These are phyloP conservation scores for Ascochyta viciae-villosae DNA, from an alignment of 2,329 filamentous ascomycete species.

Conservation along the genomic window DNA sequence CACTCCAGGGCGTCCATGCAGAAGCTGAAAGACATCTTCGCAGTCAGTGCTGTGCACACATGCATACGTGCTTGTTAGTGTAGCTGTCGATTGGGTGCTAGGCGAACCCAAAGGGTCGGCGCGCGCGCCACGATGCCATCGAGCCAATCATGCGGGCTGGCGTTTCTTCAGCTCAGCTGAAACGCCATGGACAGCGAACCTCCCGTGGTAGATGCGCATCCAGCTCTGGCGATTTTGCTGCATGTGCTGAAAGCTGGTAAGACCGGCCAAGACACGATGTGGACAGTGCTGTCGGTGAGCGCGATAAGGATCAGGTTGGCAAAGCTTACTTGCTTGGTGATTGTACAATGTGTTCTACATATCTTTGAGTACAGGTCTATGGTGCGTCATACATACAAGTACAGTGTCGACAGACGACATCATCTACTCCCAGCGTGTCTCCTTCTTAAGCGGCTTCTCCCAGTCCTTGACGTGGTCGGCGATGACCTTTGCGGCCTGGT, in stretches of 20 bases:
- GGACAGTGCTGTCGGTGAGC: neutral
- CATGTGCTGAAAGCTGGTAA: conserved; percentile 1
- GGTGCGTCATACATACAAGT: conserved; percentile 16
- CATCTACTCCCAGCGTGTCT: conserved; percentile 39
- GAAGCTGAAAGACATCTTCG: conserved; percentile 5
- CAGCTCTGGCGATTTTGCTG: conserved; percentile 9
- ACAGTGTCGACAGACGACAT: neutral
- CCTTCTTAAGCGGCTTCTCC: conserved; percentile 64
- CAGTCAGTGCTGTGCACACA: neutral
- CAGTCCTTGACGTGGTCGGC: conserved; percentile 83
- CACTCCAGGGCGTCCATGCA: neutral
- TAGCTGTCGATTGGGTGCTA: conserved; percentile 3
- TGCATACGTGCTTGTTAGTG: conserved; percentile 1
- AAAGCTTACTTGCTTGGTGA: conserved; percentile 4
- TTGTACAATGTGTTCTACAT: conserved; percentile 14
- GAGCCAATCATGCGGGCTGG: conserved; percentile 3
- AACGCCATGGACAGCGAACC: neutral
- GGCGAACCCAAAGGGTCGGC: conserved; percentile 9
- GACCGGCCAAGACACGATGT: conserved; percentile 2
- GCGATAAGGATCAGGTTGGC: neutral
- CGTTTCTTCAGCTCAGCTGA: conserved; percentile 2
- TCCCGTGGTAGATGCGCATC: neutral
- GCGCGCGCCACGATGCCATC: conserved; percentile 6
- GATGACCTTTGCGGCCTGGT: conserved; percentile 84
- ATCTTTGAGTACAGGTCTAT: conserved; percentile 7